Conservation (phyloP, 371 early-diverging fungal species). For the Mortierella sp. region DNA sequence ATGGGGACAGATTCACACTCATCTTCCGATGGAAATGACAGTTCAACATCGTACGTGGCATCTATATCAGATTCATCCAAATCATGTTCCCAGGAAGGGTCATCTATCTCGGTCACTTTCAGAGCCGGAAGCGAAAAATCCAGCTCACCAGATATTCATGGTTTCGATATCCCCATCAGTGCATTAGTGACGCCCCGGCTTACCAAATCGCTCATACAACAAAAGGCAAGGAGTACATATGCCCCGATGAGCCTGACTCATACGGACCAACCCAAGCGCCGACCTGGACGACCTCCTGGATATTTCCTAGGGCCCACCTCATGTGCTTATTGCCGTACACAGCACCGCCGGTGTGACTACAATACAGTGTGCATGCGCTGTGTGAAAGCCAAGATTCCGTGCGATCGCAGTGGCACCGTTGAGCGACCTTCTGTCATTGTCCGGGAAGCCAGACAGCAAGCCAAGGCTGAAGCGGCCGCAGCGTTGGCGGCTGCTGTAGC, state of each 20-base stretch:
- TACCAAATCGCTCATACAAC: slow-evolving; percentile 22
- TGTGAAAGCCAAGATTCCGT: slow-evolving; percentile 46
- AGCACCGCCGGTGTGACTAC: slow-evolving; percentile 50
- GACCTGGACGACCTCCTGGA: slow-evolving; percentile 48
- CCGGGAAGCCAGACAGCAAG: slow-evolving; percentile 40
- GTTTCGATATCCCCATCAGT: slow-evolving; percentile 22
- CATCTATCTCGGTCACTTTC: slow-evolving; percentile 10
- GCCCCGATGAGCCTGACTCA: slow-evolving; percentile 15
- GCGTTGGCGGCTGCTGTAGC: slow-evolving; percentile 38
- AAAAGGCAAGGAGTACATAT: slow-evolving; percentile 30
- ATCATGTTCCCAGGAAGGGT: neutral
- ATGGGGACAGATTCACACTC: neutral
- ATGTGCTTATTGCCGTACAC: slow-evolving; percentile 43
- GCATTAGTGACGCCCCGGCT: slow-evolving; percentile 18
- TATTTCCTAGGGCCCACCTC: slow-evolving; percentile 51
- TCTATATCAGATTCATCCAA: slow-evolving; percentile 4
- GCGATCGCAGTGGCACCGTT: slow-evolving; percentile 48
- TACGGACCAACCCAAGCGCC: slow-evolving; percentile 22
- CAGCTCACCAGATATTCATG: neutral
- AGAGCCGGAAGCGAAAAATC: slow-evolving; percentile 5
- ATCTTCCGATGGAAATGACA: neutral
- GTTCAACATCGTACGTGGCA: slow-evolving; percentile 1
- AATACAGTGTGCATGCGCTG: slow-evolving; percentile 44
- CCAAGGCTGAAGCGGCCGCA: slow-evolving; percentile 39
- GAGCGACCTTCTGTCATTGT: slow-evolving; percentile 50